A percentile compares a stretch with the other conserved stretches of the same genome.
These are phyloP conservation scores for Pseudofabraea citricarpa DNA, from an alignment of 2,329 filamentous ascomycete species.

Conservation along the genomic window DNA sequence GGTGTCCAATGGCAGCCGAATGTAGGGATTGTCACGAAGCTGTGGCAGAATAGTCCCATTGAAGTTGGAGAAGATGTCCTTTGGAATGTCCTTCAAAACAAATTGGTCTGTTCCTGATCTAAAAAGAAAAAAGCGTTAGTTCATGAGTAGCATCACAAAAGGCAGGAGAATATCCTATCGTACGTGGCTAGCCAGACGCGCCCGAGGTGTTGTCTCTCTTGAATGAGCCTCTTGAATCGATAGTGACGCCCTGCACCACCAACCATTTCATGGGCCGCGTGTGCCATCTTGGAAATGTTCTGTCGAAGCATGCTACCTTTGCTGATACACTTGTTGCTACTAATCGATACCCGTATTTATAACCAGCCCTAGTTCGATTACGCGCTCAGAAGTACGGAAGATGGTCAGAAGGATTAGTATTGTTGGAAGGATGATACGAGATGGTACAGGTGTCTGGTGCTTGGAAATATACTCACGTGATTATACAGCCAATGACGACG, in stretches of 20 bases:
- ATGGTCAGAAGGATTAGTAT: too few relatives aligned
- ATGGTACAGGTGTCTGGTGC: too few relatives aligned
- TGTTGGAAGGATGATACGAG: too few relatives aligned
- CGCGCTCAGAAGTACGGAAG: too few relatives aligned
- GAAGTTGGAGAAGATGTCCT: constrained; percentile 6
- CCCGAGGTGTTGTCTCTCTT: constrained; percentile 27
- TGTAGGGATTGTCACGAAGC: constrained; percentile 11
- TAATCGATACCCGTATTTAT: too few relatives aligned
- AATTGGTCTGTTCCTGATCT: constrained; percentile 7
- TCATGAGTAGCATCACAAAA: not conserved
- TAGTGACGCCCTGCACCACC: constrained; percentile 25
- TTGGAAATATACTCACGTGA: too few relatives aligned
- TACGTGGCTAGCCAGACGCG: constrained; percentile 29
- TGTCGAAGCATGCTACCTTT: constrained; percentile 7
- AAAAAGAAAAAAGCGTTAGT: constrained; percentile 2
- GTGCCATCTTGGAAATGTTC: constrained; percentile 11
- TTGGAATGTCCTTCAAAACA: constrained; percentile 6
- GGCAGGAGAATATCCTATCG: constrained; percentile 9
- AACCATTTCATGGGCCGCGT: constrained; percentile 16
- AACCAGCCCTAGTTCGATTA: too few relatives aligned
- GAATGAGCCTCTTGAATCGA: constrained; percentile 26
- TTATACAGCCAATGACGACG: too few relatives aligned
- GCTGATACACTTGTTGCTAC: too few relatives aligned
- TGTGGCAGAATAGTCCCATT: constrained; percentile 19
- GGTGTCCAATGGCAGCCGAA: constrained; percentile 2